Conservation (phyloP, 208 protist genomes). For the Naegleria lovaniensis region DNA sequence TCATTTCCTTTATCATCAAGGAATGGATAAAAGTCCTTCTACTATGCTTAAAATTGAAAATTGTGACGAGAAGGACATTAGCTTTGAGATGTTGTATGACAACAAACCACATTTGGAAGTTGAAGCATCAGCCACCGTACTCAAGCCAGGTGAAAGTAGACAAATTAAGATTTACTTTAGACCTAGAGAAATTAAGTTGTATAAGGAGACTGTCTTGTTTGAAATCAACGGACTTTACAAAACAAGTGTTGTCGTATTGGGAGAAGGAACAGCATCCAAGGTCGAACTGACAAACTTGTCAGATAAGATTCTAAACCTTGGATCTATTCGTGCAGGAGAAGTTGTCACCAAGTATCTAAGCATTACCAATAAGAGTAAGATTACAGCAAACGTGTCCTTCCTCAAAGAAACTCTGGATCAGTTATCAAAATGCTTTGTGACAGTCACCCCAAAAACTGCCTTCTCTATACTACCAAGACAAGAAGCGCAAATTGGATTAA, state of each 20-base stretch:
- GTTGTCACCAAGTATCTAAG: slow-evolving; percentile 55
- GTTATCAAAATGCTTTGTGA: slow-evolving; percentile 62
- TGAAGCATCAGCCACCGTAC: slow-evolving; percentile 69
- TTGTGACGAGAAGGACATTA: slow-evolving; percentile 70
- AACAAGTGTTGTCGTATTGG: slow-evolving; percentile 62
- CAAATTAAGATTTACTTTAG: slow-evolving; percentile 68
- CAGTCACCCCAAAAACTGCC: slow-evolving; percentile 39
- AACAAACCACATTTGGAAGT: slow-evolving; percentile 62
- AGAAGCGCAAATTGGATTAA: neutral
- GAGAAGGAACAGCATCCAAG: slow-evolving; percentile 76
- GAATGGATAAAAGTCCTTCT: slow-evolving; percentile 41
- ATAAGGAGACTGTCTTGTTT: slow-evolving; percentile 78
- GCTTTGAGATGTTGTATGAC: slow-evolving; percentile 70
- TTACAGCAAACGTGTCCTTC: slow-evolving; percentile 69
- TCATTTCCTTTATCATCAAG: slow-evolving; percentile 68
- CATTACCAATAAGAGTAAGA: slow-evolving; percentile 73
- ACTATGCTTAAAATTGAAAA: slow-evolving; percentile 72
- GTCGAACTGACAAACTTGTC: slow-evolving; percentile 62
- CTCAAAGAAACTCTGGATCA: slow-evolving; percentile 54
- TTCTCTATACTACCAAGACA: neutral
- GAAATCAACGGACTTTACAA: slow-evolving; percentile 81
- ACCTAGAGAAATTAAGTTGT: slow-evolving; percentile 66
- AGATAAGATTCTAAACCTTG: slow-evolving; percentile 68
- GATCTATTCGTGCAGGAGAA: slow-evolving; percentile 68
- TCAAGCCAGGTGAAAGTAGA: slow-evolving; percentile 53